Conservation (phyloP, 148 eudicot species). For the Silene latifolia region DNA sequence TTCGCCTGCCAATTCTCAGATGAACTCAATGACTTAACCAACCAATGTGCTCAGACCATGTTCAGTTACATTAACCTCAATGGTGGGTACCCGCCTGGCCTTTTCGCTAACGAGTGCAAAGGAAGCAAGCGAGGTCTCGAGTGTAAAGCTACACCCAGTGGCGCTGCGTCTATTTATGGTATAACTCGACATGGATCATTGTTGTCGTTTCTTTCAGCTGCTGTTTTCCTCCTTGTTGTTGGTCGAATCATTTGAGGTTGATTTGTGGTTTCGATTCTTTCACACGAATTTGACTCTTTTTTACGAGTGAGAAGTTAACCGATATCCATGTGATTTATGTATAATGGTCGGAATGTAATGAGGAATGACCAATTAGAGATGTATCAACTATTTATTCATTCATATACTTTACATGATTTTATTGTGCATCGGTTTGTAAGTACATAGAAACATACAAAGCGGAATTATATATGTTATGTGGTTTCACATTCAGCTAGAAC, state of each 20-base stretch:
- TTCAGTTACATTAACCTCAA: conserved; percentile 56
- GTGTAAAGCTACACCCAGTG: conserved; percentile 21
- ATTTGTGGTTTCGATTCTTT: neutral
- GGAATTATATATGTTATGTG: neutral
- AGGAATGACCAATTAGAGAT: neutral
- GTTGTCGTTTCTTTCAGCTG: neutral
- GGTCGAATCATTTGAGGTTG: neutral
- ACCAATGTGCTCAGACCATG: conserved; percentile 52
- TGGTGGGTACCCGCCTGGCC: conserved; percentile 66
- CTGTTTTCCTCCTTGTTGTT: neutral
- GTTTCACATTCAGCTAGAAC: neutral
- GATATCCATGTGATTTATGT: neutral
- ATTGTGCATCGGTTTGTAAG: neutral
- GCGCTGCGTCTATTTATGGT: neutral
- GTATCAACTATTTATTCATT: conserved; percentile 14
- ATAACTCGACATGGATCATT: neutral
- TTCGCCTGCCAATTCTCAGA: conserved; percentile 49
- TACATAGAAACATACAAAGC: neutral
- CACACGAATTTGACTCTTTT: neutral
- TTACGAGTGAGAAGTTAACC: neutral
- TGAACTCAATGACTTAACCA: conserved; percentile 38
- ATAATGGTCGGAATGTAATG: neutral
- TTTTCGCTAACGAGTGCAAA: conserved; percentile 50
- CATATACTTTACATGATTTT: neutral
- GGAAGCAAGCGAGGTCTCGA: conserved; percentile 46